Percentiles rank a stretch among this genome's conserved stretches.
Conservation (phyloP, 106 monocot genomes). For the Posidonia australis region DNA sequence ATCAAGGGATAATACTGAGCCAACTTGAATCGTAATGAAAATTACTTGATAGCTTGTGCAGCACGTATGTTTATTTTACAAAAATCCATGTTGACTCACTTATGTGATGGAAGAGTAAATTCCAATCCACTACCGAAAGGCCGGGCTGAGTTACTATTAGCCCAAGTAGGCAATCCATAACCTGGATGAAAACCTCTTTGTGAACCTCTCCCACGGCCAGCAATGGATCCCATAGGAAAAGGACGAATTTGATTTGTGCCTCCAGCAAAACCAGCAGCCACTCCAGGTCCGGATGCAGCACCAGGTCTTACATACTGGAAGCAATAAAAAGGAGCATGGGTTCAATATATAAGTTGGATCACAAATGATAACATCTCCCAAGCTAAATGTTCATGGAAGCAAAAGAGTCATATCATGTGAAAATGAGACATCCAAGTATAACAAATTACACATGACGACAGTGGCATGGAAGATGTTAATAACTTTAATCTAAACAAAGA, state of each 20-base stretch:
- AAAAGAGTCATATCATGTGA: too few relatives aligned
- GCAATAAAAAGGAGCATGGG: slow-evolving; percentile 1
- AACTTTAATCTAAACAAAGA: too few relatives aligned
- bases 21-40: too few relatives aligned
- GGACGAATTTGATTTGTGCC: slow-evolving; percentile 60
- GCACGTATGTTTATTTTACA: not conserved
- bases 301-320: slow-evolving; percentile 95
- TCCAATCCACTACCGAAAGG: slow-evolving; percentile 66
- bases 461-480: too few relatives aligned
- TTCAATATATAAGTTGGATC: not conserved
- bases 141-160: slow-evolving; percentile 34
- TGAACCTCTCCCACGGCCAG: slow-evolving; percentile 67
- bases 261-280: slow-evolving; percentile 24
- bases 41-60: not conserved
- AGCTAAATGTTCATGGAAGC: not conserved
- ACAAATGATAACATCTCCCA: not conserved
- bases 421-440: too few relatives aligned
- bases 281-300: slow-evolving; percentile 35
- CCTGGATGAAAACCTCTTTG: slow-evolving; percentile 27
- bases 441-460: too few relatives aligned
- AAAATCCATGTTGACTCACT: slow-evolving; percentile 37
- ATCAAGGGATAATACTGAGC: too few relatives aligned
- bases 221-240: slow-evolving; percentile 26
- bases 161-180: slow-evolving; percentile 55
- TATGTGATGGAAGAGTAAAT: slow-evolving; percentile 88